phyloP scores from a whole-genome alignment of 371 early-diverging fungal genomes.

The Lichtheimia hyalospora region DNA sequence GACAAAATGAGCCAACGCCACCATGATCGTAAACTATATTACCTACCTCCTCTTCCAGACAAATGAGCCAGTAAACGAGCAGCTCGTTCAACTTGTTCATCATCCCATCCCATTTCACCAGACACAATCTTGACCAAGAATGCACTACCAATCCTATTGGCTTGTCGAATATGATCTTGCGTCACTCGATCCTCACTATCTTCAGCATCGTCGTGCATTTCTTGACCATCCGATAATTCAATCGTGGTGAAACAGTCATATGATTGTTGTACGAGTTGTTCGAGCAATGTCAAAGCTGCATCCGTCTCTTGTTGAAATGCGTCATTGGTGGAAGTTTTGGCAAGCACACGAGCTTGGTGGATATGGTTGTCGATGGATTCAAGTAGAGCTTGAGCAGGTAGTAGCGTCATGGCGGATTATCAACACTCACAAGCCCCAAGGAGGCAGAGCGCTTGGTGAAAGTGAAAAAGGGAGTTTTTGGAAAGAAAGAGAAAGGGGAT shows the following conservation, averaged over 20 bases:
- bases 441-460: no score
- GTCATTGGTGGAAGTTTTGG: neutral
- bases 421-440: no score
- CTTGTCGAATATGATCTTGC: conserved; percentile 22
- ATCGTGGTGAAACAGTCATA: conserved; percentile 34
- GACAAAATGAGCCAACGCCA: neutral
- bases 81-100: conserved; percentile 36
- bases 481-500: no score
- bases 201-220: conserved; percentile 6
- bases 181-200: conserved; percentile 20
- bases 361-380: neutral
- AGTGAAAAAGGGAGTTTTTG: no score
- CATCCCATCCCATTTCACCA: conserved; percentile 22
- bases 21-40: neutral
- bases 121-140: conserved; percentile 33
- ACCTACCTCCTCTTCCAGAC: conserved; percentile 48
- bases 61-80: conserved; percentile 43
- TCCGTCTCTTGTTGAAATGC: conserved; percentile 5
- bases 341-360: conserved; percentile 3
- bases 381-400: neutral
- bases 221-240: conserved; percentile 20
- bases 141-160: conserved; percentile 20
- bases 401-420: neutral
- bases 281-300: conserved; percentile 19
- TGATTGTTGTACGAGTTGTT: conserved; percentile 29